Evolutionary conservation across 495 filamentous ascomycete species (phyloP), one percentile per base, ranked within the genome.

Genomic region (Penicillium psychrofluorescens): DNA sequence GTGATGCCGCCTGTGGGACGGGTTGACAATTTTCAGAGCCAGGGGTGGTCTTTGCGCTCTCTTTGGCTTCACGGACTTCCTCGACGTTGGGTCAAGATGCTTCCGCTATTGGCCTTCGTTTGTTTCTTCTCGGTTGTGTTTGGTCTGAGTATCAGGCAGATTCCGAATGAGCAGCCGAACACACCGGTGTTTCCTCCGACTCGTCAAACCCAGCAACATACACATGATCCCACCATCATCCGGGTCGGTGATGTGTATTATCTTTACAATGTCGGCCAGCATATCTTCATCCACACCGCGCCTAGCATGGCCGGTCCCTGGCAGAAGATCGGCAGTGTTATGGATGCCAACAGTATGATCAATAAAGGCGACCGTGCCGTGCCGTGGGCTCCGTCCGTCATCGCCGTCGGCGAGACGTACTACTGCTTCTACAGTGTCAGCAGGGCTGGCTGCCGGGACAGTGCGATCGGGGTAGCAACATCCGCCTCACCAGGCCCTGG

Each of bases 401-500:
- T 70, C 35, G 51, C 72, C 6, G 59, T 83, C 6, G 74, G 73
- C 39, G 67, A 53, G 9, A 70, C 58, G 1, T 90, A 84, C 63
- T 83, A 86, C 54, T 73, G 85, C 45, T 90, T 84, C 69, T 91
- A 90, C 66, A 67, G 80, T 8, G 80, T 89, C 29, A 78, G 72
- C 48, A 71, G 72, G 31, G 81, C 85, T 44, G 84, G 86, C 2
- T 79, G 73, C 16, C 81, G 85, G 31, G 65, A 75, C 57, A 81
- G 76, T n/a, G 78, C 80, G 33, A 81, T 88, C 45, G 86, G 84
- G 8, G 71, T 88, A 12, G 87, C 84, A 8, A 83, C 78, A 1
- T 83, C 78, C 4, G 49, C 63, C 6, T 75, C 64, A n/a, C 64
- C 88, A 37, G 80, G 85, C 8, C 59, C 68, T 0, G 80, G 78